These are phyloP conservation scores for Rhodotorula kratochvilovae DNA, from an alignment of 768 basidiomycete genomes.

Conservation along the genomic window DNA sequence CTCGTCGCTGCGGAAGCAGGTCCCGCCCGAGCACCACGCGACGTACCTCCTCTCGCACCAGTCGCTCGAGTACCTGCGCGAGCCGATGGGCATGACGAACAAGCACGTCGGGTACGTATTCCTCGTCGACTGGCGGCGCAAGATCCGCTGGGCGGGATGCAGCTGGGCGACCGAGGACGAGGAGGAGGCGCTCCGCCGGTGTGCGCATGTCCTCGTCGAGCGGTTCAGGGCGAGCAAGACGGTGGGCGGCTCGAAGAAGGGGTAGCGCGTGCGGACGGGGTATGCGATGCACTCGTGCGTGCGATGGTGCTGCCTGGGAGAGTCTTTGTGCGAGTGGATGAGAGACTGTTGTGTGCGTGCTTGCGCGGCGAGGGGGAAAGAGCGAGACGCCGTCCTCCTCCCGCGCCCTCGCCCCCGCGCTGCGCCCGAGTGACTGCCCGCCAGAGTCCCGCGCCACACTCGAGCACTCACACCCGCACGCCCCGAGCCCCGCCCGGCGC, in stretches of 20 bases:
- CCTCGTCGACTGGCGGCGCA: constrained; percentile 75
- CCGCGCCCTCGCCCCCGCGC: no score
- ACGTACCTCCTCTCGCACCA: constrained; percentile 76
- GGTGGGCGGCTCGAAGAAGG: not conserved
- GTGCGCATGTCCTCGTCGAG: constrained; percentile 47
- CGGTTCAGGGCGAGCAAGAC: constrained; percentile 25
- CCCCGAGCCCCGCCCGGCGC: no score
- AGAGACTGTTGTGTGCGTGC: no score
- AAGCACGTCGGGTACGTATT: constrained; percentile 88
- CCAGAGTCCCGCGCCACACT: no score
- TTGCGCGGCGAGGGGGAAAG: no score
- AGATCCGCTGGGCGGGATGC: constrained; percentile 87
- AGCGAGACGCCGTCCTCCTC: no score
- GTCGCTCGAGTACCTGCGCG: constrained; percentile 77
- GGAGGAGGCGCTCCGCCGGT: constrained; percentile 59
- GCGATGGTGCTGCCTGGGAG: no score
- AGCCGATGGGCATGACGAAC: constrained; percentile 81
- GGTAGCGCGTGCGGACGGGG: not conserved
- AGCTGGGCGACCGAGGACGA: constrained; percentile 77
- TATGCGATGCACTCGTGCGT: not conserved
- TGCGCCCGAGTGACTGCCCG: no score
- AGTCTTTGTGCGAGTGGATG: no score
- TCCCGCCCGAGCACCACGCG: constrained; percentile 62
- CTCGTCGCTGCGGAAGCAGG: constrained; percentile 62
- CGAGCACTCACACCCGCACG: no score